Conservation (phyloP, 108 stramenopile genomes). For the Cyclotella distinguenda region DNA sequence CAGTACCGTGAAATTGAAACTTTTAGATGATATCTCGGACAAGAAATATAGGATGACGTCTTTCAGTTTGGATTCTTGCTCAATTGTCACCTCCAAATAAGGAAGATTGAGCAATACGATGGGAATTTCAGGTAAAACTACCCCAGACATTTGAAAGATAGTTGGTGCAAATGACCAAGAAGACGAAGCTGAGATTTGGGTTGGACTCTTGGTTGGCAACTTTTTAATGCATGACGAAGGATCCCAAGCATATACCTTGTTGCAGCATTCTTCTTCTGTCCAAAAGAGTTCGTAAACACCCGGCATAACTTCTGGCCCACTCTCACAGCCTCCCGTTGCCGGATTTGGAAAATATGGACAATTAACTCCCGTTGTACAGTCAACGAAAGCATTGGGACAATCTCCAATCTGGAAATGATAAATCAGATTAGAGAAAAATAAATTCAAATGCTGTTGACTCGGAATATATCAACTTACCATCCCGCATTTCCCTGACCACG, state of each 20-base stretch:
- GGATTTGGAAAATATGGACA: slow-evolving; percentile 25
- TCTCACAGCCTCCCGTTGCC: slow-evolving; percentile 10
- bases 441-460: not conserved
- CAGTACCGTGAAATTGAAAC: not conserved
- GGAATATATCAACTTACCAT: slow-evolving; percentile 4
- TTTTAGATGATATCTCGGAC: not conserved
- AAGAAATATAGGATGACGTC: slow-evolving; percentile 1
- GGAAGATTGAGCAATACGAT: slow-evolving; percentile 16
- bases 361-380: slow-evolving; percentile 13
- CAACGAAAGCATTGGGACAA: slow-evolving; percentile 17
- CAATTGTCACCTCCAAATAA: slow-evolving; percentile 2
- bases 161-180: not conserved
- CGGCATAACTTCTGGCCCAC: not conserved
- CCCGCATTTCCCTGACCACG: slow-evolving; percentile 8
- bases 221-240: not conserved
- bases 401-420: not conserved
- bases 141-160: not conserved
- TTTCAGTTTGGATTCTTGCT: not conserved
- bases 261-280: slow-evolving; percentile 13
- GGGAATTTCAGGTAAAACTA: slow-evolving; percentile 12
- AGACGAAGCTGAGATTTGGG: not conserved
- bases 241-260: slow-evolving; percentile 3
- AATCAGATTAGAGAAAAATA: not conserved
- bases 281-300: slow-evolving; percentile 22
- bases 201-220: slow-evolving; percentile 4